phyloP scores from a whole-genome alignment of 2,329 filamentous ascomycete species.

The Ophiobolus disseminans region DNA sequence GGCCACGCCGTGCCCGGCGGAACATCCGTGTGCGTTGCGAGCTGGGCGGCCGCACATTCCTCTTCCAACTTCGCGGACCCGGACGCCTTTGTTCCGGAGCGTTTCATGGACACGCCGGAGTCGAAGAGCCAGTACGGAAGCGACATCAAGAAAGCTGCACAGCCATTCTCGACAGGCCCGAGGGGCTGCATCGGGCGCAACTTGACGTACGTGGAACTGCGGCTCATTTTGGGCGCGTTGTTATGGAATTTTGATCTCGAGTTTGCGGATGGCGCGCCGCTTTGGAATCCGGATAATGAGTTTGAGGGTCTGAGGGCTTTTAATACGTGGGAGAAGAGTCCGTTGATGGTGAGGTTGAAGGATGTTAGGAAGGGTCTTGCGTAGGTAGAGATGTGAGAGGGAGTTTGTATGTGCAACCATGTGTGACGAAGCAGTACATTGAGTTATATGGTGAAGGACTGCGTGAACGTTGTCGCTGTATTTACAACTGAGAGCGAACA shows the following conservation, averaged over 20 bases:
- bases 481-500: no score
- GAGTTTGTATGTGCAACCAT: background rate
- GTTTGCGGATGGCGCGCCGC: conserved; percentile 36
- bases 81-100: conserved; percentile 44
- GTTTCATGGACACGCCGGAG: conserved; percentile 38
- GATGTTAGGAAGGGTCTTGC: conserved; percentile 33
- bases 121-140: conserved; percentile 18
- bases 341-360: conserved; percentile 40
- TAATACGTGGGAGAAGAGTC: conserved; percentile 46
- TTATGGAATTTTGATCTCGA: conserved; percentile 47
- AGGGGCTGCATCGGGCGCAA: conserved; percentile 42
- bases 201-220: conserved; percentile 46
- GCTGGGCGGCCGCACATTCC: conserved; percentile 40
- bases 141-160: conserved; percentile 39
- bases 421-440: no score
- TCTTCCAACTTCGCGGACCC: conserved; percentile 42
- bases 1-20: conserved; percentile 47
- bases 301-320: conserved; percentile 38
- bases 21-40: conserved; percentile 36
- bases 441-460: no score
- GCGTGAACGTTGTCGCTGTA: background rate
- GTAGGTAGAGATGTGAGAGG: conserved; percentile 10
- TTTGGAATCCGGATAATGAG: conserved; percentile 39
- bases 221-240: conserved; percentile 39
- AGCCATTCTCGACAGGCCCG: conserved; percentile 42